Conservation (phyloP, 2,329 filamentous ascomycete genomes). For the Zasmidium angulare region DNA sequence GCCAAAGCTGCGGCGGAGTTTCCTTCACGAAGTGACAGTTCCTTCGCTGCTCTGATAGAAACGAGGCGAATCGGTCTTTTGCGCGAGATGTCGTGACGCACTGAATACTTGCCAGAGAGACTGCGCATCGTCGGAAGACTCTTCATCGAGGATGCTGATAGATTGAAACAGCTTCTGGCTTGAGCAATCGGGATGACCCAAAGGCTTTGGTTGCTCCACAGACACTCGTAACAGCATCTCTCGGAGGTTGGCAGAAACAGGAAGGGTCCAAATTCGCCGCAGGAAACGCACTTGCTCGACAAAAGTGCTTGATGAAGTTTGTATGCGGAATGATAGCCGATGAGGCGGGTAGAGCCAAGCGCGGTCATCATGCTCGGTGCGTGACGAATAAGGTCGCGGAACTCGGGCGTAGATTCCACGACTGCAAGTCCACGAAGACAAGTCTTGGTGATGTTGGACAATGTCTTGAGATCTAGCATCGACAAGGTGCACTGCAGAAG, state of each 20-base stretch:
- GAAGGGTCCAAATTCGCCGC: conserved; percentile 8
- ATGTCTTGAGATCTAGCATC: conserved; percentile 10
- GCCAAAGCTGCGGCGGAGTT: neutral
- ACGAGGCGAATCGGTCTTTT: neutral
- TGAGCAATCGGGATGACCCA: conserved; percentile 1
- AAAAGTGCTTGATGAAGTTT: conserved; percentile 6
- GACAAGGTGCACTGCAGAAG: conserved; percentile 10
- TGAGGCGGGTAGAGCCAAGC: conserved; percentile 5
- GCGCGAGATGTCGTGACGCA: neutral
- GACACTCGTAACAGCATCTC: conserved; percentile 12
- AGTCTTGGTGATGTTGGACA: conserved; percentile 8
- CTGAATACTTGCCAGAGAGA: conserved; percentile 4
- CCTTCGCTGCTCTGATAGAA: neutral
- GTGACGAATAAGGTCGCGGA: conserved; percentile 9
- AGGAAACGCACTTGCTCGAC: conserved; percentile 3
- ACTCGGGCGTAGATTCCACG: conserved; percentile 7
- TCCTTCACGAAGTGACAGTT: neutral
- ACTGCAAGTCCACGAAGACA: conserved; percentile 4
- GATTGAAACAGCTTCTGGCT: conserved; percentile 5
- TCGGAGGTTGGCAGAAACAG: conserved; percentile 9
- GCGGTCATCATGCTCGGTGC: conserved; percentile 6
- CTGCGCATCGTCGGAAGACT: conserved; percentile 6
- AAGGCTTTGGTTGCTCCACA: conserved; percentile 6
- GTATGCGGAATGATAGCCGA: conserved; percentile 2
- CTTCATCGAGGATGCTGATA: conserved; percentile 2